Conservation (phyloP, 73 alveolate species). For the Symbiodinium pilosum region DNA sequence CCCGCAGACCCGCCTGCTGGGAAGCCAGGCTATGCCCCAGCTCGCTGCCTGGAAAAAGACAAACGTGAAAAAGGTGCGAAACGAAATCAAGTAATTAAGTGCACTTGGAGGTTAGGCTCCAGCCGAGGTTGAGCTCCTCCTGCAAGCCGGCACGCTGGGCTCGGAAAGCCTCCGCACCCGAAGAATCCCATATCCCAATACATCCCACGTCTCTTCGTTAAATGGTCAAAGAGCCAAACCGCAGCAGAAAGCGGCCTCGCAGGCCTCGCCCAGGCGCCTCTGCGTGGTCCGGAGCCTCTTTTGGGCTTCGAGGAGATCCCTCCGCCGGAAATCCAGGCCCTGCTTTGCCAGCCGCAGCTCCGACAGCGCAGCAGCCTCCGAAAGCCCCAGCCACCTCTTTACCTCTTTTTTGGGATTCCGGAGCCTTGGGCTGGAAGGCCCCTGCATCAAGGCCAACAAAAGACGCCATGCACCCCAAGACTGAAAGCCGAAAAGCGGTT, state of each 20-base stretch:
- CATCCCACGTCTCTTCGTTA: too few species aligned
- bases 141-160: slow-evolving; percentile 65
- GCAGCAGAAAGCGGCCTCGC: slow-evolving; percentile 6
- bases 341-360: slow-evolving; percentile 66
- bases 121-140: slow-evolving; percentile 69
- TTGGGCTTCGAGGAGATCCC: slow-evolving; percentile 53
- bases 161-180: slow-evolving; percentile 18
- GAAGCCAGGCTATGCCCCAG: slow-evolving; percentile 60
- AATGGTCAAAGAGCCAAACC: background rate
- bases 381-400: background rate
- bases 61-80: too few species aligned
- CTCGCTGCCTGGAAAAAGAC: slow-evolving; percentile 41
- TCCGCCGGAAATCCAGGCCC: slow-evolving; percentile 78
- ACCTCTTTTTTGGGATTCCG: background rate
- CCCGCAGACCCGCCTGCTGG: slow-evolving; percentile 16
- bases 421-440: slow-evolving; percentile 26
- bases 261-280: slow-evolving; percentile 33
- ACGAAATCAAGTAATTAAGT: too few species aligned
- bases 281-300: slow-evolving; percentile 56
- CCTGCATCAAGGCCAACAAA: slow-evolving; percentile 54
- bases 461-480: slow-evolving; percentile 59
- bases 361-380: slow-evolving; percentile 28
- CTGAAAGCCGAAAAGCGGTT: too few species aligned
- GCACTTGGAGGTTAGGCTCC: background rate
- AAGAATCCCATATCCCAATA: background rate